phyloP scores from a whole-genome alignment of 257 asterid species.

The Haberlea rhodopensis region DNA sequence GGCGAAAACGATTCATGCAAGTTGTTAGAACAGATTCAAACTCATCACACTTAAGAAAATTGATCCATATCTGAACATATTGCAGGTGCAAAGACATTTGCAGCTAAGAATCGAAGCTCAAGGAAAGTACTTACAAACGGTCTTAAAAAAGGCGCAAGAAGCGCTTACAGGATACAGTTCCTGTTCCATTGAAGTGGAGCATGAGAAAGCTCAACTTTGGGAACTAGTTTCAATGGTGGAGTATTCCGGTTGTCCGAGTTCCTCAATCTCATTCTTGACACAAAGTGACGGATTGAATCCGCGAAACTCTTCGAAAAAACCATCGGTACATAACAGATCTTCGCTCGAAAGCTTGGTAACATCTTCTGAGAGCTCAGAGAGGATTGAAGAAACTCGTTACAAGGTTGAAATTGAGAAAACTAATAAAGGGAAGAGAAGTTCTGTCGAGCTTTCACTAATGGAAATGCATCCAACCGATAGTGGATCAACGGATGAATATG shows the following conservation, averaged over 20 bases:
- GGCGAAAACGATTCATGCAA: not conserved
- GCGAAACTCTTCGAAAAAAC: slow-evolving; percentile 18
- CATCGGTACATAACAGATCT: slow-evolving; percentile 30
- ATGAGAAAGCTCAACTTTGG: slow-evolving; percentile 68
- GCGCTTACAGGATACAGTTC: slow-evolving; percentile 66
- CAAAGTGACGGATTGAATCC: slow-evolving; percentile 49
- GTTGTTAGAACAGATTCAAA: not conserved
- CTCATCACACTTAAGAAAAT: not conserved
- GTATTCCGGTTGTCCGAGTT: slow-evolving; percentile 50
- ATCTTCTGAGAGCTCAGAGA: slow-evolving; percentile 62
- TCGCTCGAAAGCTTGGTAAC: slow-evolving; percentile 76
- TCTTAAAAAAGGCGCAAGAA: slow-evolving; percentile 73
- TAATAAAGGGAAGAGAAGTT: slow-evolving; percentile 28
- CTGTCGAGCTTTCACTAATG: slow-evolving; percentile 46
- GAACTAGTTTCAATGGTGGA: slow-evolving; percentile 70
- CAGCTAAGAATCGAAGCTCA: slow-evolving; percentile 92
- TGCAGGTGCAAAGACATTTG: slow-evolving; percentile 80
- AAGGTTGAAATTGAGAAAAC: not conserved
- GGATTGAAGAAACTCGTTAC: slow-evolving; percentile 33
- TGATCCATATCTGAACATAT: not conserved
- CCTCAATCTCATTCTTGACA: slow-evolving; percentile 61
- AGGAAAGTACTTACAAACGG: slow-evolving; percentile 87
- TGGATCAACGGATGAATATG: slow-evolving; percentile 21
- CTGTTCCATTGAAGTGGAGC: slow-evolving; percentile 56
- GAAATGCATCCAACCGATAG: slow-evolving; percentile 43